Conservation (phyloP, 306 rosid genomes). For the Malus fusca region DNA sequence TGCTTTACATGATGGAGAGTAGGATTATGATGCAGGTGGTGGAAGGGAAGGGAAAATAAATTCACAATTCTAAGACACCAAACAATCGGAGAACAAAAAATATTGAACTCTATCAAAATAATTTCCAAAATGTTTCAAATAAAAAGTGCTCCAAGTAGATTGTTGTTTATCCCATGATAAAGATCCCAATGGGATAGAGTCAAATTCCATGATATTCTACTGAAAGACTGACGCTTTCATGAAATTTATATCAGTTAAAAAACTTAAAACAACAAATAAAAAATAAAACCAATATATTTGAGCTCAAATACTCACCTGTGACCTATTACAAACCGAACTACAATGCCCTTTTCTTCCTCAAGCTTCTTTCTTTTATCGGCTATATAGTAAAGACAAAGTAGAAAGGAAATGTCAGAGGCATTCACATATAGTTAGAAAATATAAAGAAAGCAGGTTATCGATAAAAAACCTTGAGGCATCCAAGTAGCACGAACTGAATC, state of each 20-base stretch:
- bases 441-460: not conserved
- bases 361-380: slow-evolving; percentile 49
- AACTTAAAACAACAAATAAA: not conserved
- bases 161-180: not conserved
- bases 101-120: not conserved
- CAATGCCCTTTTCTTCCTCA: slow-evolving; percentile 48
- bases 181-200: not conserved
- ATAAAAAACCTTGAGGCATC: slow-evolving; percentile 52
- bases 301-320: slow-evolving; percentile 34
- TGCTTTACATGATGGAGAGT: too few species aligned
- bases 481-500: slow-evolving; percentile 56
- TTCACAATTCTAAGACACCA: not conserved
- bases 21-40: too few species aligned
- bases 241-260: not conserved
- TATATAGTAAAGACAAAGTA: not conserved
- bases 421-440: not conserved
- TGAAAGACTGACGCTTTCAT: not conserved
- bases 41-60: too few species aligned
- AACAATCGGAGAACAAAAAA: not conserved
- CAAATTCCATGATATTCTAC: not conserved
- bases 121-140: not conserved
- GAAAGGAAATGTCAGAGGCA: not conserved
- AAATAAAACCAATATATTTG: not conserved
- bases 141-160: not conserved
- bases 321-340: slow-evolving; percentile 52